Base-by-base conservation (phyloP, 257 asterid species). In the Capsicum pubescens region DNA sequence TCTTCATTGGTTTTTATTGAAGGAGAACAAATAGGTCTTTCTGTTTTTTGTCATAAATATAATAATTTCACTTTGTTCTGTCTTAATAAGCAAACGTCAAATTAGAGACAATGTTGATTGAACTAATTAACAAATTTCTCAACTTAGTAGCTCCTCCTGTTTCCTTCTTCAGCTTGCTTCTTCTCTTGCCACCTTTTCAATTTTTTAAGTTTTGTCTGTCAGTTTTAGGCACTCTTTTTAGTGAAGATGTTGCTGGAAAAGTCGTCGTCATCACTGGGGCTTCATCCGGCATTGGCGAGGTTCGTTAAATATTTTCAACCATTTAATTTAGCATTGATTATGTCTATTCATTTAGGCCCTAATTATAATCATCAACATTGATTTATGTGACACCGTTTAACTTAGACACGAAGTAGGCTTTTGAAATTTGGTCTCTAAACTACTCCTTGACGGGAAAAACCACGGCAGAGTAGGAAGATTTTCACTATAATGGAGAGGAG, bases 261-360 rank as follows among this genome's bases (percentile, higher is more conserved):
- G 93, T 94, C 0, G 93, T 93, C n/a, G 82, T 93, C 84, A 88
- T 94, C 84, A 88, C 96, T 71, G 97, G 95, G 55, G 97, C 96
- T 13, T 93, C 98, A 19, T 94, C 97, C 6, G 95, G 97, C 36
- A 93, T 93, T 2, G 98, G 96, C 82, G 97, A 94, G 97, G 98
- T 92, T 57, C 9, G 4, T 36, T 42, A 42, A 42, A 1, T 71
- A 44, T 11, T 46, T 69, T 48, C 36, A 46, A 11, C 17, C 57
- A 46, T 46, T 46, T 36, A 36, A 36, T 36, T 71, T 71, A 44
- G 2, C 5, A 7, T 9, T 16, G 14, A 60, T 56, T 13, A 60
- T 60, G n/a, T 59, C 3, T 36, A 36, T 36, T 36, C 39, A 36
- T 36, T 36, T 36, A 36, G 39, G 39, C n/a, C n/a, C n/a, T n/a